A percentile compares a stretch with the other conserved stretches of the same genome.
Evolutionary conservation across 441 rosid genomes (phyloP).

Genomic region (Croton setiger): DNA sequence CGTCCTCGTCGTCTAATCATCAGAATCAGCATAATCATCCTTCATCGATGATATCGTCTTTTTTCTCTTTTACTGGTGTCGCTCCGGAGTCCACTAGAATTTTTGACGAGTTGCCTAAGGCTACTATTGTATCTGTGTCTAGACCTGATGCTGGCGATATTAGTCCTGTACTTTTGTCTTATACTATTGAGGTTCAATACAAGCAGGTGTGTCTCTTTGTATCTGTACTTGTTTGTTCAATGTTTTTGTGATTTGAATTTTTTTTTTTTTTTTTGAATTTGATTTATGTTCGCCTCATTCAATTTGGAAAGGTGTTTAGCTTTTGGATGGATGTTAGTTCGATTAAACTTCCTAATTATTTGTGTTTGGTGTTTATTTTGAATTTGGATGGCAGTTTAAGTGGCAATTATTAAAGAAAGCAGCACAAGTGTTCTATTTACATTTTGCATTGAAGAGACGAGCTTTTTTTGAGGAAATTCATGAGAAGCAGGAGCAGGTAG

Average conservation of each 20-base stretch:
- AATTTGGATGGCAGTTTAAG: conserved; percentile 58
- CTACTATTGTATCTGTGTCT: conserved; percentile 74
- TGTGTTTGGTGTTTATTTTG: not conserved
- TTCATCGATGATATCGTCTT: conserved; percentile 48
- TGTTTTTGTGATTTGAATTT: not conserved
- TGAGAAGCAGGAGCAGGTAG: conserved; percentile 99
- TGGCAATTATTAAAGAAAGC: conserved; percentile 92
- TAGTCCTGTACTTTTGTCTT: conserved; percentile 79
- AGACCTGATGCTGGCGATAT: conserved; percentile 92
- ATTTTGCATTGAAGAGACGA: conserved; percentile 91
- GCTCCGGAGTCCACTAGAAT: conserved; percentile 58
- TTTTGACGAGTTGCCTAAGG: conserved; percentile 87
- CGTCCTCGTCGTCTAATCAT: not conserved
- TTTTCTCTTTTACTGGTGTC: conserved; percentile 45
- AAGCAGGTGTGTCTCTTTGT: conserved; percentile 58
- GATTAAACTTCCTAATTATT: not conserved
- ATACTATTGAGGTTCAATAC: conserved; percentile 83
- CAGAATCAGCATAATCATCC: conserved; percentile 10
- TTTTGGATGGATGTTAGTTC: not conserved
- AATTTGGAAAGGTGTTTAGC: not conserved
- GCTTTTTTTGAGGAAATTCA: conserved; percentile 91
- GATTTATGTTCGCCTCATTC: not conserved
- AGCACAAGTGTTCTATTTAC: conserved; percentile 84
- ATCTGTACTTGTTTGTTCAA: not conserved
- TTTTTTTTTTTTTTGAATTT: not conserved